Conservation (phyloP, 768 basidiomycete species). For the Boletus sp. region DNA sequence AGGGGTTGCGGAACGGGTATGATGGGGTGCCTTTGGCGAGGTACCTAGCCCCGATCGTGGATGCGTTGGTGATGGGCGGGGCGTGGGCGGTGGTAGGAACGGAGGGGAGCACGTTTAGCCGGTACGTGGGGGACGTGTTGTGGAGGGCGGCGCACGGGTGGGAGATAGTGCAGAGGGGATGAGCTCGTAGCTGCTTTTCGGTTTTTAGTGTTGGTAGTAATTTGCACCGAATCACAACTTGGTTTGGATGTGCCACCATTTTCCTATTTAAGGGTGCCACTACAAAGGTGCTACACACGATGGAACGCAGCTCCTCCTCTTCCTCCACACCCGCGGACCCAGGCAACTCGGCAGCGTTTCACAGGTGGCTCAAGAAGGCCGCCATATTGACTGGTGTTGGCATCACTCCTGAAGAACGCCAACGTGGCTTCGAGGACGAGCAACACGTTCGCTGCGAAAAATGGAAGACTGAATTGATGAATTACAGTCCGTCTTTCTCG, state of each 20-base stretch:
- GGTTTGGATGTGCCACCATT: not conserved
- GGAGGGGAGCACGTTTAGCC: conserved; percentile 72
- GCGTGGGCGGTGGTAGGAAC: conserved; percentile 65
- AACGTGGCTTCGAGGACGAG: conserved; percentile 33
- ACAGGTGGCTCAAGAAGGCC: conserved; percentile 51
- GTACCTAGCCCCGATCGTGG: conserved; percentile 62
- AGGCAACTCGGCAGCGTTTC: conserved; percentile 36
- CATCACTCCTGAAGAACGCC: conserved; percentile 42
- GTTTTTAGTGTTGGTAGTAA: not conserved
- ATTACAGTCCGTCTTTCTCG: conserved; percentile 54
- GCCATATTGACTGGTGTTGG: conserved; percentile 52
- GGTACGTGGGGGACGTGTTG: conserved; percentile 64
- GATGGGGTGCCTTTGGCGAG: conserved; percentile 48
- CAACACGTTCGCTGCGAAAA: conserved; percentile 58
- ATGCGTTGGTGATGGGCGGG: conserved; percentile 65
- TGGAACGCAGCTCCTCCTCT: conserved; percentile 31
- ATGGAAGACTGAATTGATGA: conserved; percentile 66
- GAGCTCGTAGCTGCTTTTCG: not conserved
- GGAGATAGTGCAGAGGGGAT: conserved; percentile 51
- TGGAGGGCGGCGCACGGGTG: conserved; percentile 59
- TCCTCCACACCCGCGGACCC: conserved; percentile 22
- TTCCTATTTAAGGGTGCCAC: conserved; percentile 7
- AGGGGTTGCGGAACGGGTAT: conserved; percentile 39
- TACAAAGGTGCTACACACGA: conserved; percentile 6
- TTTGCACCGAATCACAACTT: too few species aligned